Conservation (phyloP, 768 basidiomycete genomes). For the Mycena filopes region DNA sequence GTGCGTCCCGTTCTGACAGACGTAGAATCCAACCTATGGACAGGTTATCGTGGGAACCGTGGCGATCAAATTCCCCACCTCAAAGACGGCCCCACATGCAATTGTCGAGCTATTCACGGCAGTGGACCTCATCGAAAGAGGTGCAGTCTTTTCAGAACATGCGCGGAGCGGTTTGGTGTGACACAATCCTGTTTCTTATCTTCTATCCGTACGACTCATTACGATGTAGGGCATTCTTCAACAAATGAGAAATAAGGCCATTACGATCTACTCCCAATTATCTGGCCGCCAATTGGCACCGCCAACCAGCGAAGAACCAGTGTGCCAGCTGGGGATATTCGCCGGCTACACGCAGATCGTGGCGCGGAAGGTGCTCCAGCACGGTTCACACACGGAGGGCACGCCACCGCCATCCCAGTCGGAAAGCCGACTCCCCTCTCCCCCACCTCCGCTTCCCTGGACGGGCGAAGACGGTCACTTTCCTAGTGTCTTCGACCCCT, state of each 20-base stretch:
- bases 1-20: neutral
- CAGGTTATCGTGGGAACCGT: slow-evolving; percentile 56
- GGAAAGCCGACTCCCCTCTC: neutral
- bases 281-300: slow-evolving; percentile 24
- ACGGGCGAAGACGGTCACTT: neutral
- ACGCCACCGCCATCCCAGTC: neutral
- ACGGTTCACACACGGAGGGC: neutral
- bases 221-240: slow-evolving; percentile 28
- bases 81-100: slow-evolving; percentile 55
- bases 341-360: slow-evolving; percentile 32
- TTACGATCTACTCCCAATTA: slow-evolving; percentile 25
- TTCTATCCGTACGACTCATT: neutral
- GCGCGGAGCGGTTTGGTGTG: slow-evolving; percentile 52
- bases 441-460: slow-evolving; percentile 4
- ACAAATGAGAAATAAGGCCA: slow-evolving; percentile 32
- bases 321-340: slow-evolving; percentile 29
- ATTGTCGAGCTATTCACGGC: slow-evolving; percentile 55
- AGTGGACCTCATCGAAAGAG: slow-evolving; percentile 53
- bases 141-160: slow-evolving; percentile 48
- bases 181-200: no score
- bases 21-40: neutral
- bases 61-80: slow-evolving; percentile 50
- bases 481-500: slow-evolving; percentile 23
- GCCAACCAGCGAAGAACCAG: slow-evolving; percentile 15
- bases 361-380: slow-evolving; percentile 28